Evolutionary conservation across 345 rosid genomes (phyloP).

Genomic region (Populus deltoides): DNA sequence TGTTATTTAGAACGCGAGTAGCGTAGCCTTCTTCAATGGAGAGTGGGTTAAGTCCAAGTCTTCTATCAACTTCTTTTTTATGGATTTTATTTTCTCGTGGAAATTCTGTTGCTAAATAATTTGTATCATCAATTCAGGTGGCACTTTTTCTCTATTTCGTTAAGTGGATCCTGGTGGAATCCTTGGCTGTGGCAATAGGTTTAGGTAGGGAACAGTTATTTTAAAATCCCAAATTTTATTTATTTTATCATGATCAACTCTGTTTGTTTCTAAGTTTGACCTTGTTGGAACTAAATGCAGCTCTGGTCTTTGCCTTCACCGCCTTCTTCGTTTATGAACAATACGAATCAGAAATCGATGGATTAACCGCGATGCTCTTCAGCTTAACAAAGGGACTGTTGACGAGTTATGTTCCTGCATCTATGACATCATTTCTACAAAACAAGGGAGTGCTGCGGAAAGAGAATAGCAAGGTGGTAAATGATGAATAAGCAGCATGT

Average conservation of each 20-base stretch:
- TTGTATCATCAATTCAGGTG: constrained; percentile 35
- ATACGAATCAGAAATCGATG: constrained; percentile 65
- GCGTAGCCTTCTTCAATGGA: too few species aligned
- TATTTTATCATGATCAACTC: not conserved
- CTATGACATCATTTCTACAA: constrained; percentile 16
- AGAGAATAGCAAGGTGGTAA: not conserved
- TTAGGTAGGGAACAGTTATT: constrained; percentile 43
- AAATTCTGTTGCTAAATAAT: not conserved
- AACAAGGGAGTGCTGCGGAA: constrained; percentile 12
- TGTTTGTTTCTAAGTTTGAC: constrained; percentile 15
- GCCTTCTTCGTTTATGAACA: constrained; percentile 79
- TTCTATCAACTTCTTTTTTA: too few species aligned
- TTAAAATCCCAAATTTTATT: not conserved
- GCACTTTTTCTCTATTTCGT: constrained; percentile 41
- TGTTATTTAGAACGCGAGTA: not conserved
- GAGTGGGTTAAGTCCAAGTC: not conserved
- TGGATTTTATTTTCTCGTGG: not conserved
- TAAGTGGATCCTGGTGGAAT: constrained; percentile 39
- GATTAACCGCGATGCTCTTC: constrained; percentile 31
- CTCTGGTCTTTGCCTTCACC: constrained; percentile 59
- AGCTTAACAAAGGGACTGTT: constrained; percentile 24
- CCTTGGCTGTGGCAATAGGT: constrained; percentile 39
- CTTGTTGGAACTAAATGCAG: constrained; percentile 44
- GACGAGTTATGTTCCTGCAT: constrained; percentile 33
- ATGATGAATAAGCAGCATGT: not conserved